Base-by-base conservation (phyloP, 2,329 filamentous ascomycete genomes). In the Ceratocystis colombiana region DNA sequence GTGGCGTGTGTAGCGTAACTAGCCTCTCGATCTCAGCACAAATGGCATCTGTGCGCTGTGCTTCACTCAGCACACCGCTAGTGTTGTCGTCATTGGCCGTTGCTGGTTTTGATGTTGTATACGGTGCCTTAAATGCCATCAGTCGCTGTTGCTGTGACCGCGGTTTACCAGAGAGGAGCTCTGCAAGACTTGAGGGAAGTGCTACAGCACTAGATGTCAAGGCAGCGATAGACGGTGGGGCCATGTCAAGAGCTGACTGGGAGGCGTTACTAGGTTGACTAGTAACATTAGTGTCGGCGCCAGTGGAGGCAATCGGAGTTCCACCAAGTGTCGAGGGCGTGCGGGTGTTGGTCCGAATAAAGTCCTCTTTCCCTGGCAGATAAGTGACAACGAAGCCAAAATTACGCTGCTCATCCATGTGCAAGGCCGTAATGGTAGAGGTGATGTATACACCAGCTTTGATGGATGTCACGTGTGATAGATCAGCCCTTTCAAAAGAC, bases 371-470 rank as follows among this genome's bases (percentile, higher is more conserved):
- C 0, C 86, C 84, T 0, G 88, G 84, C 69, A 84, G 82, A 73
- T 96, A 97, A 12, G 83, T 82, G 7, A 99, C 77, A 1, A 95
- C 82, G 64, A 97, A 83, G 0, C 94, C 94, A 0, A 96, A 84
- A 70, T 97, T 97, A 73, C 84, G 87, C 64, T 79, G 77, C 73
- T 90, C 88, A 70, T 96, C 88, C 70, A 84, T 83, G 72, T 96
- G 89, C 0, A 85, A 80, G 1, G 86, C 79, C 0, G 90, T 90
- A 4, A 96, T 81, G 0, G 90, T 94, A 2, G 88, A 93, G 0
- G 91, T 96, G 72, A 99, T 88, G 72, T 97, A 99, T 0, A 90
- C 88, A 22, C 94, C 94, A 68, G 87, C 84, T 72, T 86, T 86
- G 71, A 99, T 84, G 28, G 82, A 80, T 1, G 82, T 81, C 45